Percentiles rank a stretch among this genome's conserved stretches.
Evolutionary conservation across 441 rosid species (phyloP).

Genomic region (Gossypium davidsonii): DNA sequence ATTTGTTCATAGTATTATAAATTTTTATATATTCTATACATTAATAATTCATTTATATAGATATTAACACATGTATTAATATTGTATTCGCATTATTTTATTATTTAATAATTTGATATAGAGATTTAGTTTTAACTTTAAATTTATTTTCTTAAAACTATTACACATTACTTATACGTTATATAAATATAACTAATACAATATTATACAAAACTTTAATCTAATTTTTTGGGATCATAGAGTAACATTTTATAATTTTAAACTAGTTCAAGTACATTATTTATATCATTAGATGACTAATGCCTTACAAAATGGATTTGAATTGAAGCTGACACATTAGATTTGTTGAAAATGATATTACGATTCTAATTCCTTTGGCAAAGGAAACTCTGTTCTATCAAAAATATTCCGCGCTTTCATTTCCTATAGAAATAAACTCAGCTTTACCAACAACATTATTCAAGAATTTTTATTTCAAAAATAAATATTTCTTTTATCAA

Average conservation of each 20-base stretch:
- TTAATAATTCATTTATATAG: no score
- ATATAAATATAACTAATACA: no score
- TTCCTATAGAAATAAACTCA: neutral
- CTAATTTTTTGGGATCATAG: no score
- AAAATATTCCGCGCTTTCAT: neutral
- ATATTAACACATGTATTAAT: no score
- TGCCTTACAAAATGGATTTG: neutral
- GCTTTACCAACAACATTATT: neutral
- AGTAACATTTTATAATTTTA: neutral
- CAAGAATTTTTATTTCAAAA: neutral
- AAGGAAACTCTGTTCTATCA: neutral
- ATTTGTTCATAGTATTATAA: no score
- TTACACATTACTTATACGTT: no score
- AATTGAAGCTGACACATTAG: neutral
- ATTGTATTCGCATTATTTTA: no score
- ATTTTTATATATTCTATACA: no score
- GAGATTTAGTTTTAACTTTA: no score
- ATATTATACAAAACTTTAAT: no score
- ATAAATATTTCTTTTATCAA: neutral
- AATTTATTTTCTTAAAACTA: no score
- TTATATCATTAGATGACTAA: neutral
- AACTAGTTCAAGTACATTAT: neutral
- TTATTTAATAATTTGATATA: no score
- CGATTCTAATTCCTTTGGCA: neutral
- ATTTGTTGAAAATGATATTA: neutral